These are phyloP conservation scores for Stenocarpella maydis DNA, from an alignment of 2,329 filamentous ascomycete species.

Conservation along the genomic window DNA sequence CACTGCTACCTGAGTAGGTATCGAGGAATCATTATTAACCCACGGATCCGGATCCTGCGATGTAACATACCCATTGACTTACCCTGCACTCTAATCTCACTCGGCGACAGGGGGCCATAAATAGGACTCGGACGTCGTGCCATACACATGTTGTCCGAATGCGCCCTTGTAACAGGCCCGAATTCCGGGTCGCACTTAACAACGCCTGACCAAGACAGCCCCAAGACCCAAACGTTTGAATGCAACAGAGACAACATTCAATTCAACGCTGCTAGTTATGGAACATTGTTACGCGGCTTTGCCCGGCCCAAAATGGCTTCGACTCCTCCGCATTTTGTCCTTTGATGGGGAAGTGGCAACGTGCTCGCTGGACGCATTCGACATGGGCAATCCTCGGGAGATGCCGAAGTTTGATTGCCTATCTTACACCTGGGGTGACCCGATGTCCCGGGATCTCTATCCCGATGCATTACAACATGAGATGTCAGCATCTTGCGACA, in stretches of 20 bases:
- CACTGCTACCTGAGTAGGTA: not conserved
- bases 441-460: conserved; percentile 7
- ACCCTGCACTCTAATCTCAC: not conserved
- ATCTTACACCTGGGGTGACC: conserved; percentile 5
- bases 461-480: not conserved
- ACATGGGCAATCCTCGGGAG: not conserved
- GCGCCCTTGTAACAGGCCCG: not conserved
- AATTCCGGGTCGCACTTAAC: not conserved
- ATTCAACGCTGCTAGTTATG: not conserved
- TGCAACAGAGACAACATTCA: not conserved
- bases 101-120: not conserved
- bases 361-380: conserved; percentile 9
- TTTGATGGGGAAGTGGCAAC: not conserved
- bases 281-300: not conserved
- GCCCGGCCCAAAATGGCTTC: not conserved
- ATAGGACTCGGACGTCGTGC: not conserved
- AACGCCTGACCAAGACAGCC: not conserved
- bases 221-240: too few relatives aligned
- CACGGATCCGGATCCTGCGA: not conserved
- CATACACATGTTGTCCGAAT: not conserved
- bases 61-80: conserved; percentile 1
- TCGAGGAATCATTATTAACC: conserved; percentile 13
- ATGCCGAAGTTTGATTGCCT: not conserved
- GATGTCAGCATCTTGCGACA: not conserved
- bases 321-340: not conserved